Evolutionary conservation across 176 grass and related monocot species (phyloP).

Genomic region (Oryza glumipatula): DNA sequence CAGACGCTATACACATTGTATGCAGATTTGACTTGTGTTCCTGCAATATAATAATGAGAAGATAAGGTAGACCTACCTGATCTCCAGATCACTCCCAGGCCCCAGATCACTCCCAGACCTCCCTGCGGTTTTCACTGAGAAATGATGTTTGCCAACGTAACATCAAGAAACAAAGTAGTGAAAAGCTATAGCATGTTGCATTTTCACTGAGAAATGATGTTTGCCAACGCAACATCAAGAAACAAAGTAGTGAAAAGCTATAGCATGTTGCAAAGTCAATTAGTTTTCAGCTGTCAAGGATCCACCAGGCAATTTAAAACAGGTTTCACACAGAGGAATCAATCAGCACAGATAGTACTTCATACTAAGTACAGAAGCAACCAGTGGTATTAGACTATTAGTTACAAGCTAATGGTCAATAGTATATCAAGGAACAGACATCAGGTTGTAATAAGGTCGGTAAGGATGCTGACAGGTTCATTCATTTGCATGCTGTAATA

Average conservation of each 20-base stretch:
- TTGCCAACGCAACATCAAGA: not conserved
- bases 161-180: slow-evolving; percentile 1
- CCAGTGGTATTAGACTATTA: not conserved
- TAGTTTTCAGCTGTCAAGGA: not conserved
- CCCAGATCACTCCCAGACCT: not conserved
- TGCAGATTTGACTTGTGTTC: slow-evolving; percentile 2
- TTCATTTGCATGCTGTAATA: slow-evolving; percentile 16
- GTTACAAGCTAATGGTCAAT: slow-evolving; percentile 29
- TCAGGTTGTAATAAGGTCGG: slow-evolving; percentile 3
- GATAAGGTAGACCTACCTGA: not conserved
- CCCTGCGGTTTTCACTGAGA: not conserved
- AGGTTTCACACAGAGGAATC: not conserved
- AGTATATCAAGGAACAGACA: slow-evolving; percentile 3
- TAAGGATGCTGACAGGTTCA: slow-evolving; percentile 13
- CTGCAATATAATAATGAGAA: not conserved
- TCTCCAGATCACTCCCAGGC: not conserved
- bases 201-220: not conserved
- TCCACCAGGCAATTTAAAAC: not conserved
- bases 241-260: not conserved
- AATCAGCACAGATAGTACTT: not conserved
- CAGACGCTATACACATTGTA: not conserved
- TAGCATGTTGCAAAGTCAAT: not conserved
- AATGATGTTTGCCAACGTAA: not conserved
- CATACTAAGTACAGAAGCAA: not conserved
- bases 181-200: not conserved